Conservation (phyloP, 169 alveolate species). For the Eimeria praecox region DNA sequence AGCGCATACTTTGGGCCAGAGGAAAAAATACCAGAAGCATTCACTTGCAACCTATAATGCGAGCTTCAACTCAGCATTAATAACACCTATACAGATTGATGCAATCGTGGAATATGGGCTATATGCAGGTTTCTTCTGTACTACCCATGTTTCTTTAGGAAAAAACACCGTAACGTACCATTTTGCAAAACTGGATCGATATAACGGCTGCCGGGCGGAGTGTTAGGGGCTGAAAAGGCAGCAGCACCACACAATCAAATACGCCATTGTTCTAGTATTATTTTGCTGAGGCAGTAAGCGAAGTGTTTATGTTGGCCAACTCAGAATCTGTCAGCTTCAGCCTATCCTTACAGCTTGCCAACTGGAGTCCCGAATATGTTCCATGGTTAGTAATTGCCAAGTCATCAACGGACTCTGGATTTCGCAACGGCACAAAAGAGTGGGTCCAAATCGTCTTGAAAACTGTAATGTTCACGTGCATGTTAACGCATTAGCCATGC, state of each 20-base stretch:
- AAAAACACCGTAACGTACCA: neutral
- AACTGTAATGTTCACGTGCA: too few species aligned
- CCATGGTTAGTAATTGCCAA: neutral
- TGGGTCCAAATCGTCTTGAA: neutral
- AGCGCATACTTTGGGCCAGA: neutral
- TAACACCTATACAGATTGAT: neutral
- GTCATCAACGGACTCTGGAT: neutral
- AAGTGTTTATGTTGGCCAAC: neutral
- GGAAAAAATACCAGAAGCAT: neutral
- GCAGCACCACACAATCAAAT: neutral
- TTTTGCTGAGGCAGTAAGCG: neutral
- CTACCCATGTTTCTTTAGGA: neutral
- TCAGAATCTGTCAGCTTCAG: neutral
- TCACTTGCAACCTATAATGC: neutral
- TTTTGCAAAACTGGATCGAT: slow-evolving; percentile 51
- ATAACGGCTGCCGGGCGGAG: neutral
- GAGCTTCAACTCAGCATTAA: neutral
- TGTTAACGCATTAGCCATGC: neutral
- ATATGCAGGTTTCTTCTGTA: neutral
- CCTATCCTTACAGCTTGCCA: slow-evolving; percentile 11
- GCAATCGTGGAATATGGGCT: neutral
- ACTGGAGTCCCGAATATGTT: slow-evolving; percentile 21
- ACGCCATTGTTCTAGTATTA: neutral
- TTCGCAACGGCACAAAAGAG: neutral
- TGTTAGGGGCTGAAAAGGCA: slow-evolving; percentile 18